These are phyloP conservation scores for Fusarium algeriense DNA, from an alignment of 2,329 filamentous ascomycete species.

Conservation along the genomic window DNA sequence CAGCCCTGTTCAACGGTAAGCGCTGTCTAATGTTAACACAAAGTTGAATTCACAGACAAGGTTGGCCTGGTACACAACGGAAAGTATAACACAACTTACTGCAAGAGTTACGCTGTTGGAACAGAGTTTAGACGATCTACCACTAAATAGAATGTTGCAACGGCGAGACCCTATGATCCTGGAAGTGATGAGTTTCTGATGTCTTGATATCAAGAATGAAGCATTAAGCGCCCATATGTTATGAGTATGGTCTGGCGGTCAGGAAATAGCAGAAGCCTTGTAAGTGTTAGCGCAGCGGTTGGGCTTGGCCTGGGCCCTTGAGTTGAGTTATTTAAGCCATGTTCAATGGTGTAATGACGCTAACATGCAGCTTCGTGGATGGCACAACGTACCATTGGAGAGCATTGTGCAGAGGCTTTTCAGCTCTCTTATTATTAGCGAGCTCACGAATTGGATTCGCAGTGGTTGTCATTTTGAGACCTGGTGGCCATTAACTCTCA, in stretches of 20 bases:
- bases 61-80: not conserved
- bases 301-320: constrained; percentile 34
- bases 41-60: not conserved
- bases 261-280: constrained; percentile 19
- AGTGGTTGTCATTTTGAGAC: constrained; percentile 20
- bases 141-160: constrained; percentile 1
- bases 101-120: not conserved
- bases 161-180: not conserved
- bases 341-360: constrained; percentile 14
- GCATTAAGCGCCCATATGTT: constrained; percentile 7
- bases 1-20: constrained; percentile 36
- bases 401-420: constrained; percentile 5
- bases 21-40: not conserved
- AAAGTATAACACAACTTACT: not conserved
- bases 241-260: constrained; percentile 21
- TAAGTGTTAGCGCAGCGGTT: constrained; percentile 22
- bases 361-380: constrained; percentile 10
- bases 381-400: constrained; percentile 14
- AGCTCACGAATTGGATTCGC: constrained; percentile 14
- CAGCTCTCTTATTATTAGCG: constrained; percentile 1
- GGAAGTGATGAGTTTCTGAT: not conserved
- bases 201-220: not conserved
- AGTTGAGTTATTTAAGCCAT: constrained; percentile 30
- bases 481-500: not conserved
- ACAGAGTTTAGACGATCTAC: constrained; percentile 17